These are phyloP conservation scores for Penicillium verhagenii DNA, from an alignment of 495 filamentous ascomycete genomes.

Conservation along the genomic window DNA sequence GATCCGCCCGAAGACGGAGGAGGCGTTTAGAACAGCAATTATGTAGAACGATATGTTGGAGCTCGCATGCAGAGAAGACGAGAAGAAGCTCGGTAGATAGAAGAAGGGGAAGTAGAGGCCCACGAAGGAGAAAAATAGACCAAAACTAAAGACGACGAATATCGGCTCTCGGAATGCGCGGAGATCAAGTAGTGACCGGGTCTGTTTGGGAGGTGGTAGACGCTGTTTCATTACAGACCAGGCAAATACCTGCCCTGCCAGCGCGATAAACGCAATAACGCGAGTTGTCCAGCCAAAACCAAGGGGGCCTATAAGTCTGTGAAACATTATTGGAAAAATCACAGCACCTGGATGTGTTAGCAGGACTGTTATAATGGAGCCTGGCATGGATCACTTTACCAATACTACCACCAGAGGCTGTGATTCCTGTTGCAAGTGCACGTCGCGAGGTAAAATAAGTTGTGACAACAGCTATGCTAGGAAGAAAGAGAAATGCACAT, in stretches of 20 bases:
- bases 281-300: slow-evolving; percentile 56
- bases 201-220: slow-evolving; percentile 15
- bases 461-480: slow-evolving; percentile 40
- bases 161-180: slow-evolving; percentile 34
- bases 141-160: slow-evolving; percentile 31
- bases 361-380: neutral
- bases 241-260: slow-evolving; percentile 41
- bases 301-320: slow-evolving; percentile 43
- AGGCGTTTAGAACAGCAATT: slow-evolving; percentile 47
- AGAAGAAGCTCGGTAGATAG: slow-evolving; percentile 35
- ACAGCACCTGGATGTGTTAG: slow-evolving; percentile 39
- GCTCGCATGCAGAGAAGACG: slow-evolving; percentile 11
- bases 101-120: slow-evolving; percentile 46
- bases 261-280: slow-evolving; percentile 51
- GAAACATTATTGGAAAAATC: slow-evolving; percentile 55
- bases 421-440: slow-evolving; percentile 48
- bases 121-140: slow-evolving; percentile 31
- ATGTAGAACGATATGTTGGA: slow-evolving; percentile 41
- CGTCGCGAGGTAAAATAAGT: slow-evolving; percentile 42
- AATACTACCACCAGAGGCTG: slow-evolving; percentile 40
- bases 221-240: slow-evolving; percentile 32
- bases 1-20: slow-evolving; percentile 45
- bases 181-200: slow-evolving; percentile 28
- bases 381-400: slow-evolving; percentile 17
- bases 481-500: slow-evolving; percentile 39